These are phyloP conservation scores for Volvariella surrecta DNA, from an alignment of 1,284 basidiomycete species.

Conservation along the genomic window DNA sequence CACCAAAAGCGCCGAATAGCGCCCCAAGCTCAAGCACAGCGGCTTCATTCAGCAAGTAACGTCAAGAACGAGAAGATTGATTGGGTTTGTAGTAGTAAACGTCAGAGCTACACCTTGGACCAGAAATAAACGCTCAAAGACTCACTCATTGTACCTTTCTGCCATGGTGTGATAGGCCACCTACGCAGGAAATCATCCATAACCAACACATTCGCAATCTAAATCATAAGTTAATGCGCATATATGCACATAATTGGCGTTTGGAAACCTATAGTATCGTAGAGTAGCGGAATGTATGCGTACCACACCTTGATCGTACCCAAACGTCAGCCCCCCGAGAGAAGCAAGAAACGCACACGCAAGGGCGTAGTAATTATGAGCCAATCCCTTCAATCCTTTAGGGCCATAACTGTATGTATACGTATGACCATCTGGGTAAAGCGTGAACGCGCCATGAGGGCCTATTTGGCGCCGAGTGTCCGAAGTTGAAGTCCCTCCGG, in stretches of 20 bases:
- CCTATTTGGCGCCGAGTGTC: background rate
- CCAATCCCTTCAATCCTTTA: constrained; percentile 50
- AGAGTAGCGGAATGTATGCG: constrained; percentile 10
- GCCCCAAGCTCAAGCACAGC: constrained; percentile 73
- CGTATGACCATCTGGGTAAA: constrained; percentile 28
- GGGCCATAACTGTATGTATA: constrained; percentile 69
- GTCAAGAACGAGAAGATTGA: too few species aligned
- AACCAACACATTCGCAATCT: constrained; percentile 77
- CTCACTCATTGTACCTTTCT: constrained; percentile 71
- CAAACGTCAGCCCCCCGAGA: constrained; percentile 74
- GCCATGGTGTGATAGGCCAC: constrained; percentile 62
- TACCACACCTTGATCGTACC: constrained; percentile 66
- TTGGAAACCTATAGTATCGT: background rate
- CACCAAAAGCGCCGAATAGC: constrained; percentile 56
- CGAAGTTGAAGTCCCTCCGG: background rate
- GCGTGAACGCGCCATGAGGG: constrained; percentile 21
- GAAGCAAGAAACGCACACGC: constrained; percentile 65
- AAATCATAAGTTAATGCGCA: constrained; percentile 7
- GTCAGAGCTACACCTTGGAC: background rate
- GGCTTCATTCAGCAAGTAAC: constrained; percentile 31
- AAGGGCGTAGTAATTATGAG: constrained; percentile 52
- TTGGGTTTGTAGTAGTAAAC: too few species aligned
- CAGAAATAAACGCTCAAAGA: constrained; percentile 11
- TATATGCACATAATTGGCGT: background rate
- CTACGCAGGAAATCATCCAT: constrained; percentile 64